Percentiles rank a stretch among this genome's conserved stretches.
phyloP scores from a whole-genome alignment of 2,329 filamentous ascomycete species.

The Sclerotiophoma versabilis region DNA sequence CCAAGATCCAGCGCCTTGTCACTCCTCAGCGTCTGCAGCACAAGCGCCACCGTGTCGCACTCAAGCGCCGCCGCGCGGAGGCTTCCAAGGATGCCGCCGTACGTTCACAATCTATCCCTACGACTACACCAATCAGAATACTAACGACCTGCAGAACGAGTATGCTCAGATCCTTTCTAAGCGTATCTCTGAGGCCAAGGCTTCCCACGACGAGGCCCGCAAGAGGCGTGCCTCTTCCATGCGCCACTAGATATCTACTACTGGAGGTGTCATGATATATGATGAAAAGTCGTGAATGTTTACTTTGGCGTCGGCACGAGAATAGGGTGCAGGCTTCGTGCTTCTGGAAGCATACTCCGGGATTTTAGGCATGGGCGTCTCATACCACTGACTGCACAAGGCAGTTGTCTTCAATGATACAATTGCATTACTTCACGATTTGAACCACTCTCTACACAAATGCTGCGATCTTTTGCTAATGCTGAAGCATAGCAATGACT shows the following conservation, averaged over 20 bases:
- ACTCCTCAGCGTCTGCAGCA: constrained; percentile 99
- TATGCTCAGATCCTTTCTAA: constrained; percentile 96
- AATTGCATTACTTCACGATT: constrained; percentile 46
- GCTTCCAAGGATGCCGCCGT: constrained; percentile 99
- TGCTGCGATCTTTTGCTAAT: background rate
- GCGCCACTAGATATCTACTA: constrained; percentile 43
- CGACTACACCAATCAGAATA: background rate
- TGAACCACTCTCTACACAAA: constrained; percentile 2
- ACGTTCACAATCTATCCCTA: constrained; percentile 55
- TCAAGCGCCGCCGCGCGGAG: constrained; percentile 98
- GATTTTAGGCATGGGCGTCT: constrained; percentile 44
- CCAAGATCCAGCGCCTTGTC: constrained; percentile 99
- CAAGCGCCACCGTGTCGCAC: constrained; percentile 97
- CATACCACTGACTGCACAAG: constrained; percentile 46
- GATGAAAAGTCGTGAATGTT: constrained; percentile 46
- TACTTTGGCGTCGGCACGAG: constrained; percentile 49
- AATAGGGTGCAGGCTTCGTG: constrained; percentile 41
- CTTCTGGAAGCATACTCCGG: constrained; percentile 44
- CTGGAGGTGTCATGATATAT: constrained; percentile 34
- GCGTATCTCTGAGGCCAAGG: constrained; percentile 96
- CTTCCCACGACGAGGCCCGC: constrained; percentile 89
- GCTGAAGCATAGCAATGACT: background rate
- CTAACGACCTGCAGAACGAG: constrained; percentile 74
- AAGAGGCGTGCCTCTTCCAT: constrained; percentile 93
- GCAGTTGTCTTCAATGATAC: constrained; percentile 48